Conservation (phyloP, 192 early-diverging fungal genomes). For the Lunasporangiospora selenospora region DNA sequence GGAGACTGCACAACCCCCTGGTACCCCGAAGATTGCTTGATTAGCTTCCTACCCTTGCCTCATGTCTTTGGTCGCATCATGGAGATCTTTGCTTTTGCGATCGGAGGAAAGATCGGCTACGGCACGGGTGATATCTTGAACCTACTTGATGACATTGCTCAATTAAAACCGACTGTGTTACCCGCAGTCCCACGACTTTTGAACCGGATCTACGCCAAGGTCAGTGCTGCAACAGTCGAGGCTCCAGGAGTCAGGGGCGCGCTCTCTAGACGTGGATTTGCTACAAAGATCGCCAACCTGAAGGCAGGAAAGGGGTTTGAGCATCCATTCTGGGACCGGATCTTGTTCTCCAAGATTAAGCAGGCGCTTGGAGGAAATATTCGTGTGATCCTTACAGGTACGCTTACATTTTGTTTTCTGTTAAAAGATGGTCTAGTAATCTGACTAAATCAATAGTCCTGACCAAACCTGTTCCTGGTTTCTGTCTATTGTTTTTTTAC, state of each 20-base stretch:
- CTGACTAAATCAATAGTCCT: too few relatives aligned
- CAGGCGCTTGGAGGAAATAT: slow-evolving; percentile 85
- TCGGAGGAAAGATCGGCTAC: slow-evolving; percentile 79
- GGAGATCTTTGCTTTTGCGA: slow-evolving; percentile 53
- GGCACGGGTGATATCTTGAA: slow-evolving; percentile 74
- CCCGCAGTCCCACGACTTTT: slow-evolving; percentile 86
- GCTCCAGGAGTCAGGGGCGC: slow-evolving; percentile 68
- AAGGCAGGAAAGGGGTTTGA: slow-evolving; percentile 64
- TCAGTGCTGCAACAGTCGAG: slow-evolving; percentile 63
- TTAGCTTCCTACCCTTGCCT: slow-evolving; percentile 86
- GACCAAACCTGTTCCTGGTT: too few relatives aligned
- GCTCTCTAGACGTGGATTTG: slow-evolving; percentile 64
- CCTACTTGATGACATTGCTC: slow-evolving; percentile 82
- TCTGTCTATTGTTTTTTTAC: too few relatives aligned
- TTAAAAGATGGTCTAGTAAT: too few relatives aligned
- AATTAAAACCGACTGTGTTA: slow-evolving; percentile 86
- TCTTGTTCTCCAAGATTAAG: slow-evolving; percentile 81
- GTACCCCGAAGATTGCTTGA: neutral
- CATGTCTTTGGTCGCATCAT: slow-evolving; percentile 86
- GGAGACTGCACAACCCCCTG: slow-evolving; percentile 15
- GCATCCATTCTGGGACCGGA: slow-evolving; percentile 88
- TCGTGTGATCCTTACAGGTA: slow-evolving; percentile 78
- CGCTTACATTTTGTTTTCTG: too few relatives aligned
- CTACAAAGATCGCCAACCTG: slow-evolving; percentile 67
- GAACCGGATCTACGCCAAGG: slow-evolving; percentile 87